Percentiles rank a stretch among this genome's conserved stretches.
phyloP scores from a whole-genome alignment of 1,284 basidiomycete species.

The Leccinum colubrinum region DNA sequence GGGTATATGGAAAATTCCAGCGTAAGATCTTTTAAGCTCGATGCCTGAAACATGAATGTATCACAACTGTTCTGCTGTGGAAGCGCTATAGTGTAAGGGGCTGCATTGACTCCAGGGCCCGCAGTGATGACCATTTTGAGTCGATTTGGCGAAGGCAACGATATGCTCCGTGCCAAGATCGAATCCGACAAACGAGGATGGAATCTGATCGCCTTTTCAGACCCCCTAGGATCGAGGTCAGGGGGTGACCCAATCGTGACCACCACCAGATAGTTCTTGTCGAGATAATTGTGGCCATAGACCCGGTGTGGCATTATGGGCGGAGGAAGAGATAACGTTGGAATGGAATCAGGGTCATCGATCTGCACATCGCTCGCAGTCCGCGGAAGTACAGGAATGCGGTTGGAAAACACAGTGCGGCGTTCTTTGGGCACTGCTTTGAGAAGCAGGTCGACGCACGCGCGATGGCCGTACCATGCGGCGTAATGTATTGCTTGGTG shows the following conservation, averaged over 20 bases:
- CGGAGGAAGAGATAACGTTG: conserved; percentile 91
- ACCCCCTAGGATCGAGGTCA: conserved; percentile 32
- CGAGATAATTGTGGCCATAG: conserved; percentile 90
- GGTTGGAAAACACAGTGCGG: conserved; percentile 11
- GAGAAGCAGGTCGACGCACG: conserved; percentile 76
- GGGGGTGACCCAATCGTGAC: conserved; percentile 77
- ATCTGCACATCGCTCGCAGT: conserved; percentile 26
- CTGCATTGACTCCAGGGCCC: conserved; percentile 72
- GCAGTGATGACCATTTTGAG: conserved; percentile 95
- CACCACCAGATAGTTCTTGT: conserved; percentile 86
- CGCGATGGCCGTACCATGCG: conserved; percentile 94
- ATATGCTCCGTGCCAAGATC: conserved; percentile 41
- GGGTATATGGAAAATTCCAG: conserved; percentile 97
- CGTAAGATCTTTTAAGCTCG: conserved; percentile 63
- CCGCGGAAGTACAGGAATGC: conserved; percentile 14
- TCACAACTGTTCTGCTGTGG: conserved; percentile 82
- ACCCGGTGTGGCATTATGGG: conserved; percentile 97
- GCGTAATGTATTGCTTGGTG: conserved; percentile 92
- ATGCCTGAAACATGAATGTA: conserved; percentile 87
- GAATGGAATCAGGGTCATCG: conserved; percentile 83
- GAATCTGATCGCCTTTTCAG: conserved; percentile 52
- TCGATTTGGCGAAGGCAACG: conserved; percentile 72
- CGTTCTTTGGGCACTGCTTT: conserved; percentile 37
- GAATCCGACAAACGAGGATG: conserved; percentile 69
- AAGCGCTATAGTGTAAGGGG: conserved; percentile 86